These are phyloP conservation scores for Periconia sp. DNA, from an alignment of 2,329 filamentous ascomycete genomes.

Conservation along the genomic window DNA sequence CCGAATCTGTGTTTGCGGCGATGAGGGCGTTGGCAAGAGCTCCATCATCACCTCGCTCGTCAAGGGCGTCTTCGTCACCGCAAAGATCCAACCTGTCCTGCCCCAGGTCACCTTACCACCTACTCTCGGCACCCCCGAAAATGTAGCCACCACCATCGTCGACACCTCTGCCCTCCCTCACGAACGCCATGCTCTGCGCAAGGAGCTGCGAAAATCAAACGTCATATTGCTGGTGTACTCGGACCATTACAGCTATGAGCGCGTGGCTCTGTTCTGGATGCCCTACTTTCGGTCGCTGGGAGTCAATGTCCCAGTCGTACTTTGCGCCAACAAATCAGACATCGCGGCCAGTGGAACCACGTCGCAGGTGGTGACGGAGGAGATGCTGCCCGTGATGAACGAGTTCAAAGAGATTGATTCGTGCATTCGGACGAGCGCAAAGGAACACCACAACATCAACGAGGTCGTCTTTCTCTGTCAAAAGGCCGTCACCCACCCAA, in stretches of 20 bases:
- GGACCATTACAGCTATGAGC: conserved; percentile 98
- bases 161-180: conserved; percentile 95
- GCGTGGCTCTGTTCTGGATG: conserved; percentile 97
- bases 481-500: conserved; percentile 95
- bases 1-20: conserved; percentile 93
- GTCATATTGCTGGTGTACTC: conserved; percentile 96
- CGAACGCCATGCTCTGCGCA: conserved; percentile 84
- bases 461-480: conserved; percentile 96
- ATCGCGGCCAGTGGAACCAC: conserved; percentile 73
- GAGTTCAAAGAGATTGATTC: conserved; percentile 99
- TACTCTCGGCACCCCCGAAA: conserved; percentile 88
- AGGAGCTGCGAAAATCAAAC: conserved; percentile 95
- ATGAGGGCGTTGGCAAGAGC: conserved; percentile 67
- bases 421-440: conserved; percentile 90
- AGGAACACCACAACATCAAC: conserved; percentile 91
- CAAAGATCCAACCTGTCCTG: conserved; percentile 92
- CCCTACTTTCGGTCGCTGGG: conserved; percentile 95
- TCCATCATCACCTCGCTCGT: conserved; percentile 86
- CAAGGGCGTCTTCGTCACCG: conserved; percentile 93
- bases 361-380: conserved; percentile 86
- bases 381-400: conserved; percentile 97
- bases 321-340: conserved; percentile 98
- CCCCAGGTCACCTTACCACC: conserved; percentile 95
- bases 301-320: conserved; percentile 96
- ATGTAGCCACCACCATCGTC: conserved; percentile 96